Conservation (phyloP, 2,329 filamentous ascomycete genomes). For the Dothidotthia symphoricarpi region DNA sequence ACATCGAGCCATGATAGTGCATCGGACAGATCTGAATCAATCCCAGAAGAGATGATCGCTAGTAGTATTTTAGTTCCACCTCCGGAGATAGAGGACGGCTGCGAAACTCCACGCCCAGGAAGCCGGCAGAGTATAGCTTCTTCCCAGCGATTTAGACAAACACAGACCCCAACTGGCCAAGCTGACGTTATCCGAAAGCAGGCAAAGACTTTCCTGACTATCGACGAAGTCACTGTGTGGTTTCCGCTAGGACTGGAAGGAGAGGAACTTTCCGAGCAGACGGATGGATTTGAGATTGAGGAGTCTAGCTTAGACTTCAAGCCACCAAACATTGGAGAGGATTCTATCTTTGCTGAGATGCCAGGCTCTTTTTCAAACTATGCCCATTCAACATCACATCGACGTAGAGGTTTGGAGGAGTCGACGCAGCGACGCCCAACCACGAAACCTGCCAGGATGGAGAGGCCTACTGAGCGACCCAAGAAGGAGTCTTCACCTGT, state of each 20-base stretch:
- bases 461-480: constrained; percentile 5
- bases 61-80: constrained; percentile 32
- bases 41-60: constrained; percentile 32
- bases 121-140: constrained; percentile 29
- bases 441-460: constrained; percentile 5
- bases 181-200: constrained; percentile 12
- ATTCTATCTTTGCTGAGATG: constrained; percentile 43
- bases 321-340: constrained; percentile 33
- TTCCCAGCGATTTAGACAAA: constrained; percentile 9
- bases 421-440: constrained; percentile 18
- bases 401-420: constrained; percentile 26
- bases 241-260: constrained; percentile 34
- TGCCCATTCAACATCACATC: constrained; percentile 42
- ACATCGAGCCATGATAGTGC: constrained; percentile 31
- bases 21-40: constrained; percentile 27
- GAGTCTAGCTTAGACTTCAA: constrained; percentile 23
- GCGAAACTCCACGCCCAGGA: constrained; percentile 41
- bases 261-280: constrained; percentile 3
- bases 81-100: constrained; percentile 37
- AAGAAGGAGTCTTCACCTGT: constrained; percentile 14
- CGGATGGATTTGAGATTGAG: constrained; percentile 11
- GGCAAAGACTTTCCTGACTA: constrained; percentile 34
- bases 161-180: constrained; percentile 2
- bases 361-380: constrained; percentile 52
- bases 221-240: constrained; percentile 42